Conservation (phyloP, 192 early-diverging fungal genomes). For the Ambispora gerdemannii region DNA sequence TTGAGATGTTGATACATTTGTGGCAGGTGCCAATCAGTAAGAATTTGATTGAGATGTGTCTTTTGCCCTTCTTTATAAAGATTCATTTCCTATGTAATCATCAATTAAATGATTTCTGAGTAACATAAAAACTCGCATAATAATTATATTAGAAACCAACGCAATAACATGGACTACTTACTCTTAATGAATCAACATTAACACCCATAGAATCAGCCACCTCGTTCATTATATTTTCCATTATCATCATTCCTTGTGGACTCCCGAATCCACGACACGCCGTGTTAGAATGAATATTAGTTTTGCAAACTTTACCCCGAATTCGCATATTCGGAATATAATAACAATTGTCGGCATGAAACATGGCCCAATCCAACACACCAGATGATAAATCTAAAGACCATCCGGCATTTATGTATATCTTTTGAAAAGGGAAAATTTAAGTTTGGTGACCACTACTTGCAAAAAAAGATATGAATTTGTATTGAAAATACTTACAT, state of each 20-base stretch:
- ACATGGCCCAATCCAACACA: slow-evolving; percentile 72
- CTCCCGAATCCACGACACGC: slow-evolving; percentile 85
- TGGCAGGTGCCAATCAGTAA: slow-evolving; percentile 72
- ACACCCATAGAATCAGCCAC: slow-evolving; percentile 68
- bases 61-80: slow-evolving; percentile 66
- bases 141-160: too few species aligned
- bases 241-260: slow-evolving; percentile 80
- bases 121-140: too few species aligned
- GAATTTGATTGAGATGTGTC: slow-evolving; percentile 65
- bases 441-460: too few species aligned
- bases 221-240: slow-evolving; percentile 75
- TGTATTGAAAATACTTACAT: slow-evolving; percentile 12
- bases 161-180: background rate
- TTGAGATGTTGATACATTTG: slow-evolving; percentile 66
- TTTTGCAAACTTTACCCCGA: slow-evolving; percentile 69
- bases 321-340: slow-evolving; percentile 65
- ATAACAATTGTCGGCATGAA: slow-evolving; percentile 80
- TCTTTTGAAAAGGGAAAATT: too few species aligned
- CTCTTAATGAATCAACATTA: slow-evolving; percentile 59
- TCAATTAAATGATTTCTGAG: too few species aligned
- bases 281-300: slow-evolving; percentile 83
- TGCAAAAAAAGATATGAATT: too few species aligned
- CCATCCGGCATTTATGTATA: slow-evolving; percentile 66
- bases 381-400: slow-evolving; percentile 61
- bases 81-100: slow-evolving; percentile 60